Percentiles rank a stretch among this genome's conserved stretches.
Conservation (phyloP, 192 early-diverging fungal species). For the Pilobolus umbonatus region DNA sequence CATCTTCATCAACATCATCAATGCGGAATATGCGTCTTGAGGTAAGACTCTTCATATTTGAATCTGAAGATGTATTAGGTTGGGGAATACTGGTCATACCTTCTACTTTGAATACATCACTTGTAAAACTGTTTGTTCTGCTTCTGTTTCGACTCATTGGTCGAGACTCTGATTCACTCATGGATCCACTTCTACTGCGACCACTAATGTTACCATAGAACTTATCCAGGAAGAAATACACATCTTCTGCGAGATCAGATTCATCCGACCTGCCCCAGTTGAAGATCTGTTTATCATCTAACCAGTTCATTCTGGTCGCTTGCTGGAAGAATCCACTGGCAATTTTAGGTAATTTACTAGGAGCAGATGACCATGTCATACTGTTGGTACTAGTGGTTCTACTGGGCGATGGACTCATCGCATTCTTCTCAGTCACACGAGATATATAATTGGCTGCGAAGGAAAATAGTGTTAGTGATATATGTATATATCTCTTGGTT, state of each 20-base stretch:
- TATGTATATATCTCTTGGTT: too few relatives aligned
- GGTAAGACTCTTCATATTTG: background rate
- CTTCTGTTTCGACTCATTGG: conserved; percentile 37
- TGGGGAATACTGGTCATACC: conserved; percentile 36
- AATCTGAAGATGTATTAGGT: background rate
- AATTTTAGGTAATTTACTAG: conserved; percentile 26
- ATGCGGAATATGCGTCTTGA: conserved; percentile 20
- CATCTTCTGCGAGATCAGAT: conserved; percentile 47
- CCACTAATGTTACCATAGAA: conserved; percentile 30
- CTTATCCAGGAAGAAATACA: conserved; percentile 47
- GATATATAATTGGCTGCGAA: conserved; percentile 17
- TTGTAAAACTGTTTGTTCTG: conserved; percentile 39
- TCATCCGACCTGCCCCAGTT: conserved; percentile 49
- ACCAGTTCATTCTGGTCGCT: conserved; percentile 40
- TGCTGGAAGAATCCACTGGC: conserved; percentile 33
- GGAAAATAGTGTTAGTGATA: too few relatives aligned
- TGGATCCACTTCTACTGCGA: conserved; percentile 34
- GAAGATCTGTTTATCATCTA: conserved; percentile 49
- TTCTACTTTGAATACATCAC: conserved; percentile 45
- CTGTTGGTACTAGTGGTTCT: conserved; percentile 5
- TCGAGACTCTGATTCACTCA: conserved; percentile 20
- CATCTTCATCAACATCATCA: conserved; percentile 23
- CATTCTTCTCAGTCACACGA: background rate
- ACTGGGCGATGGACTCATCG: conserved; percentile 9
- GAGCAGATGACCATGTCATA: conserved; percentile 9